Conservation (phyloP, 257 asterid genomes). For the Nicotiana tabacum region DNA sequence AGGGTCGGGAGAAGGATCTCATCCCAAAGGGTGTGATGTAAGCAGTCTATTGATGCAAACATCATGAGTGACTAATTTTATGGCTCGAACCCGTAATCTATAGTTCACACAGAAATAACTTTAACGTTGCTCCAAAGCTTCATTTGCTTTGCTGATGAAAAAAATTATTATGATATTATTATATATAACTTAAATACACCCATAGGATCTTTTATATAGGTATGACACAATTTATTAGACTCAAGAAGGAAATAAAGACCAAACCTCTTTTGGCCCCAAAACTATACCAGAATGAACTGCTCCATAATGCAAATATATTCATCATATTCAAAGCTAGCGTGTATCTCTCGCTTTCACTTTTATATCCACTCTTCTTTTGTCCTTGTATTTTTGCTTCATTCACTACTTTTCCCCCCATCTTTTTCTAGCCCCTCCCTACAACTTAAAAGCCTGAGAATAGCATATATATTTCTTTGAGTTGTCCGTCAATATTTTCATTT, state of each 20-base stretch:
- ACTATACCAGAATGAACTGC: neutral
- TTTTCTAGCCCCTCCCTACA: neutral
- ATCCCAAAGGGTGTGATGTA: too few relatives aligned
- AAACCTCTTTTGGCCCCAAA: neutral
- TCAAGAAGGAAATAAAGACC: neutral
- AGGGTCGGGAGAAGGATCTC: too few relatives aligned
- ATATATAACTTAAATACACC: too few relatives aligned
- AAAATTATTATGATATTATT: too few relatives aligned
- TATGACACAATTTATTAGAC: neutral
- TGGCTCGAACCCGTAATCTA: too few relatives aligned
- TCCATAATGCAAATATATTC: neutral
- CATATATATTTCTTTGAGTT: neutral
- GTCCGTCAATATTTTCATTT: neutral
- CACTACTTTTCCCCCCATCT: neutral
- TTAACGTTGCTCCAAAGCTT: too few relatives aligned
- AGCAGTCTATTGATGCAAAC: too few relatives aligned
- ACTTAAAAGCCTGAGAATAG: neutral
- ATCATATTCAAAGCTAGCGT: neutral
- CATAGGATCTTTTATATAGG: too few relatives aligned
- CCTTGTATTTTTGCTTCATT: neutral
- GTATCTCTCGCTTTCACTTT: neutral
- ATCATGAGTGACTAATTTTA: too few relatives aligned
- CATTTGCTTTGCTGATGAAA: too few relatives aligned
- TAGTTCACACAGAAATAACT: too few relatives aligned
- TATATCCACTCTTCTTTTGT: neutral